Conservation (phyloP, 495 filamentous ascomycete species). For the Neohortaea acidophila region DNA sequence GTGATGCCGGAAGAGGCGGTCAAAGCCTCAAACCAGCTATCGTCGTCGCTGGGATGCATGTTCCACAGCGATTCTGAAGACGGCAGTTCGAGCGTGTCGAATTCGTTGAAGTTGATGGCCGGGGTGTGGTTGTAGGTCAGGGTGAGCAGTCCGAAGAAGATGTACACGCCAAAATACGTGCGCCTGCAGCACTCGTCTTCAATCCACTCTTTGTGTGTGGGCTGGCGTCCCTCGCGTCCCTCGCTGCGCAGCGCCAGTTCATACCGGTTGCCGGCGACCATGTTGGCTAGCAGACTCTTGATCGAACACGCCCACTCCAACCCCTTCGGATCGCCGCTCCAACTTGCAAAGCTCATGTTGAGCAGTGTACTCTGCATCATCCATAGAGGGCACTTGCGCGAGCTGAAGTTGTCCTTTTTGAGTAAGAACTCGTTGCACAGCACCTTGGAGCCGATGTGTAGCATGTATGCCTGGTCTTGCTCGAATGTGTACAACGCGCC, state of each 20-base stretch:
- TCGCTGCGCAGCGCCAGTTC: conserved; percentile 86
- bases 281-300: conserved; percentile 92
- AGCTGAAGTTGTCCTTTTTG: conserved; percentile 97
- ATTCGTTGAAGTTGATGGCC: conserved; percentile 93
- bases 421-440: conserved; percentile 92
- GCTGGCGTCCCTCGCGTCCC: conserved; percentile 60
- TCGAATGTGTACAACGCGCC: conserved; percentile 95
- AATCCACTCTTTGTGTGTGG: conserved; percentile 82
- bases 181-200: conserved; percentile 92
- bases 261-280: conserved; percentile 95
- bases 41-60: conserved; percentile 61
- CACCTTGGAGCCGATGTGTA: conserved; percentile 96
- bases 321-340: conserved; percentile 95
- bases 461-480: conserved; percentile 84
- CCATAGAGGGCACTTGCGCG: conserved; percentile 94
- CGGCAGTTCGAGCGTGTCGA: conserved; percentile 81
- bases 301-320: conserved; percentile 98
- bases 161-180: conserved; percentile 97
- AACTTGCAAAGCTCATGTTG: conserved; percentile 99
- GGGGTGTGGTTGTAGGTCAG: conserved; percentile 96
- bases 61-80: conserved; percentile 95
- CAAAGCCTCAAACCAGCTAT: conserved; percentile 65
- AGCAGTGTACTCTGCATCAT: conserved; percentile 90
- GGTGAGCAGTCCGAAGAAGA: conserved; percentile 94
- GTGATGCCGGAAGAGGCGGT: conserved; percentile 56